A percentile compares a stretch with the other conserved stretches of the same genome.
Conservation (phyloP, 768 basidiomycete species). For the Holtermannia corniformis region DNA sequence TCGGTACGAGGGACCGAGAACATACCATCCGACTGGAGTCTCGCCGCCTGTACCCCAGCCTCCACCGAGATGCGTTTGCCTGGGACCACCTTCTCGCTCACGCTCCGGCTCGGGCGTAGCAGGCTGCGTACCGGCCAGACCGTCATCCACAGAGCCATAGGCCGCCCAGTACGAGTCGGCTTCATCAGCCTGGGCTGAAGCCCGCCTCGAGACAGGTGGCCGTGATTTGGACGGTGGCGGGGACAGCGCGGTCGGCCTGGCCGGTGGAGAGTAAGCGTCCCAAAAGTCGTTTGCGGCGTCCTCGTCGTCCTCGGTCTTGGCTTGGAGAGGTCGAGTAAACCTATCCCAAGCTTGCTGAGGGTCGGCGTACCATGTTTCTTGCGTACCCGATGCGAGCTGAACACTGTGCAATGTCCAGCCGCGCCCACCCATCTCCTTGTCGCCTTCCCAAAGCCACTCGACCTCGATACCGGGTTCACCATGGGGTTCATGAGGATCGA, state of each 20-base stretch:
- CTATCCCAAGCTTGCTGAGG: neutral
- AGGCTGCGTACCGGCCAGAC: neutral
- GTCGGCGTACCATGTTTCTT: neutral
- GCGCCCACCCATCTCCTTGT: neutral
- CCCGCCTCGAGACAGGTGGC: no score
- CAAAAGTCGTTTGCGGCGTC: neutral
- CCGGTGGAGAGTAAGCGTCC: neutral
- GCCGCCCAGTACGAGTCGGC: constrained; percentile 6
- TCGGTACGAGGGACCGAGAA: no score
- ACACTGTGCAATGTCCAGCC: neutral
- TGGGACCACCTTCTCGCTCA: neutral
- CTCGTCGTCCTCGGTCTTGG: neutral
- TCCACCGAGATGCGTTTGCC: neutral
- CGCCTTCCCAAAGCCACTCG: neutral
- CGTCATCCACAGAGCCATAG: constrained; percentile 6
- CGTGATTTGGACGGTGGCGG: neutral
- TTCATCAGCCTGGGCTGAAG: neutral
- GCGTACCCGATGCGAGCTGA: neutral
- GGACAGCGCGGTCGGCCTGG: no score
- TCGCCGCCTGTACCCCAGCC: constrained; percentile 11
- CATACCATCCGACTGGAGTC: constrained; percentile 8
- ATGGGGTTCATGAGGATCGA: neutral
- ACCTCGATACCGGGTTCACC: neutral
- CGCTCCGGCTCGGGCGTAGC: neutral
- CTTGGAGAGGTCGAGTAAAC: neutral